Percentiles rank a stretch among this genome's conserved stretches.
Conservation (phyloP, 208 protist genomes). For the Wallacemonas collosoma region DNA sequence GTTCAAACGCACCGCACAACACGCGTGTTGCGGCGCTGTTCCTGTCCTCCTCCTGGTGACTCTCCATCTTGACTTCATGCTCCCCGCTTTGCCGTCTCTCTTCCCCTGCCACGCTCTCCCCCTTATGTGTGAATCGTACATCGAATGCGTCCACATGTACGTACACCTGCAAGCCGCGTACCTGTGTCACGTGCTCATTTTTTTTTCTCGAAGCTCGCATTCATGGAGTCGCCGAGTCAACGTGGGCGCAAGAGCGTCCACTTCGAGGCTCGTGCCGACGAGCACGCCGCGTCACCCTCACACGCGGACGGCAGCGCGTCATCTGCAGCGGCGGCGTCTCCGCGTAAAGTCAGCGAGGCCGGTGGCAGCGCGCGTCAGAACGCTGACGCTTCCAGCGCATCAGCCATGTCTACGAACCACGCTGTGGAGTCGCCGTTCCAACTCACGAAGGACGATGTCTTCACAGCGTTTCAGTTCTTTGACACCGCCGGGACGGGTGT, state of each 20-base stretch:
- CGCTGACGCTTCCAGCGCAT: neutral
- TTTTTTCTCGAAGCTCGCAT: neutral
- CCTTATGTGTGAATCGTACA: no score
- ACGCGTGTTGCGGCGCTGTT: no score
- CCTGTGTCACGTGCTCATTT: neutral
- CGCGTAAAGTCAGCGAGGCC: no score
- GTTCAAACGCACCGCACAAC: no score
- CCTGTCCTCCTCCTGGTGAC: no score
- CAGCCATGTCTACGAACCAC: neutral
- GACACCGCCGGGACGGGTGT: conserved; percentile 78
- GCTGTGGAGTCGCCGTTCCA: conserved; percentile 28
- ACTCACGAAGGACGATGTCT: conserved; percentile 84
- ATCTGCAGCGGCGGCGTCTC: neutral
- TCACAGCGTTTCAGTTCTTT: conserved; percentile 93
- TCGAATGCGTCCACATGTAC: no score
- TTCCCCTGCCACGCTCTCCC: no score
- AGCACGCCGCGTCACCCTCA: neutral
- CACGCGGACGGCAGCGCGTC: neutral
- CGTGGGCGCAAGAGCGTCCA: conserved; percentile 21
- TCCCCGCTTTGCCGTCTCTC: no score
- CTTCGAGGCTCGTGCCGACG: conserved; percentile 10
- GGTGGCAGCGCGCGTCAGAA: neutral
- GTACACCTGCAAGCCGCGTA: no score
- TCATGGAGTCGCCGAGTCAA: neutral
- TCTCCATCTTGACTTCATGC: no score